These are phyloP conservation scores for Dactylellina haptotyla DNA, from an alignment of 2,329 filamentous ascomycete species.

Conservation along the genomic window DNA sequence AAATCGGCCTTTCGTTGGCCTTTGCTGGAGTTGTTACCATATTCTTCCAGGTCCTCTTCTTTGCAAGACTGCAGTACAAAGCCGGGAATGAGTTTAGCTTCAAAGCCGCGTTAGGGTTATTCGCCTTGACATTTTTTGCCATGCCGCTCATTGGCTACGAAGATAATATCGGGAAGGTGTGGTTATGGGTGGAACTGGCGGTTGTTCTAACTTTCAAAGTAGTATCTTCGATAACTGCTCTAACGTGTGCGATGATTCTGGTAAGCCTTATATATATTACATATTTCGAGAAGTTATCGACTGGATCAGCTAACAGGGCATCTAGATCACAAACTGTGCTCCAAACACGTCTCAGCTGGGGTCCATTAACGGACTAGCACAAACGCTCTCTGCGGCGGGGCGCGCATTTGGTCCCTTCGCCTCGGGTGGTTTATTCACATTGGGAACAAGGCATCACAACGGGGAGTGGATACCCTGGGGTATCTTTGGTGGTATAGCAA, in stretches of 20 bases:
- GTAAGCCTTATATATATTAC: conserved; percentile 66
- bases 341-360: conserved; percentile 86
- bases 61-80: conserved; percentile 78
- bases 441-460: conserved; percentile 77
- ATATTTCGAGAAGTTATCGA: background rate
- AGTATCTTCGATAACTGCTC: conserved; percentile 84
- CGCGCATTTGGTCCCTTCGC: conserved; percentile 88
- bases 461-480: conserved; percentile 88
- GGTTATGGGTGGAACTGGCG: conserved; percentile 84
- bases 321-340: conserved; percentile 89
- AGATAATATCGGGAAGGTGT: conserved; percentile 71
- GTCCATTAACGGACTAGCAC: conserved; percentile 89
- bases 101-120: conserved; percentile 77
- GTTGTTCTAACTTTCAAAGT: conserved; percentile 86
- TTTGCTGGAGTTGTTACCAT: conserved; percentile 88
- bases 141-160: conserved; percentile 91
- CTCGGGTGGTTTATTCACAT: conserved; percentile 84
- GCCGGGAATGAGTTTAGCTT: conserved; percentile 90
- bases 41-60: conserved; percentile 86
- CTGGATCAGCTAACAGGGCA: conserved; percentile 1
- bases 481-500: conserved; percentile 82
- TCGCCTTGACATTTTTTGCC: conserved; percentile 81
- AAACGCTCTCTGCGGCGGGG: conserved; percentile 90
- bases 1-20: conserved; percentile 85
- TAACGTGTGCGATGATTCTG: conserved; percentile 87